These are phyloP conservation scores for Fagopyrum homotropicum DNA, from an alignment of 148 eudicot species.

Conservation along the genomic window DNA sequence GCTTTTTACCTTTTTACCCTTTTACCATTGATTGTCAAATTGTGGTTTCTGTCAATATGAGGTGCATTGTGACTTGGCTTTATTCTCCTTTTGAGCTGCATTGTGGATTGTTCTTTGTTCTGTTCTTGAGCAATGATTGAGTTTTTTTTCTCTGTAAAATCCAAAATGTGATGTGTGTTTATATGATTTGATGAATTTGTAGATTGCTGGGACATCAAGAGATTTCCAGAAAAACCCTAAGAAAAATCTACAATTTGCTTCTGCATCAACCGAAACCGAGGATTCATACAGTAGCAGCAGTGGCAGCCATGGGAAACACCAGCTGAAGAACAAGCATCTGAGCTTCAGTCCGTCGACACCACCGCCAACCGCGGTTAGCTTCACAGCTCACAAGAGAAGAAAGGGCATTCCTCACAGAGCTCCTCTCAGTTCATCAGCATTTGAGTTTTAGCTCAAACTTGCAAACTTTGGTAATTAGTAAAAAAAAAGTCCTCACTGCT, in stretches of 20 bases:
- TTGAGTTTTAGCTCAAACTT: neutral
- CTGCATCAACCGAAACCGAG: conserved; percentile 5
- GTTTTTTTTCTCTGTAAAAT: neutral
- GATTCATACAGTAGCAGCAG: conserved; percentile 12
- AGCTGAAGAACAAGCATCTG: neutral
- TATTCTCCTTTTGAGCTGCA: neutral
- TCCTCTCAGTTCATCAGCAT: conserved; percentile 10
- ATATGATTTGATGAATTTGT: neutral
- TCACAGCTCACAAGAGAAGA: neutral
- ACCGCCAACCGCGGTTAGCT: neutral
- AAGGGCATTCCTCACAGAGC: conserved; percentile 14
- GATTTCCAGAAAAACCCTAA: neutral
- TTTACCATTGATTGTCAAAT: neutral
- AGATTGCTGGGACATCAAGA: conserved; percentile 3
- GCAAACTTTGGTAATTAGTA: conserved; percentile 6
- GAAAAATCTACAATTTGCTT: neutral
- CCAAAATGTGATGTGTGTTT: neutral
- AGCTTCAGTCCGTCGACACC: conserved; percentile 12
- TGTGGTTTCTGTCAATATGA: neutral
- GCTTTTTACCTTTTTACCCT: neutral
- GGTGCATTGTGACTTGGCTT: neutral
- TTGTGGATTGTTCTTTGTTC: neutral
- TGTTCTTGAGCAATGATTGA: neutral
- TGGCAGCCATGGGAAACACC: conserved; percentile 12
- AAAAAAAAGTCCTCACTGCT: neutral